Conservation (phyloP, 352 stramenopile species). For the Pythium utonaiense region DNA sequence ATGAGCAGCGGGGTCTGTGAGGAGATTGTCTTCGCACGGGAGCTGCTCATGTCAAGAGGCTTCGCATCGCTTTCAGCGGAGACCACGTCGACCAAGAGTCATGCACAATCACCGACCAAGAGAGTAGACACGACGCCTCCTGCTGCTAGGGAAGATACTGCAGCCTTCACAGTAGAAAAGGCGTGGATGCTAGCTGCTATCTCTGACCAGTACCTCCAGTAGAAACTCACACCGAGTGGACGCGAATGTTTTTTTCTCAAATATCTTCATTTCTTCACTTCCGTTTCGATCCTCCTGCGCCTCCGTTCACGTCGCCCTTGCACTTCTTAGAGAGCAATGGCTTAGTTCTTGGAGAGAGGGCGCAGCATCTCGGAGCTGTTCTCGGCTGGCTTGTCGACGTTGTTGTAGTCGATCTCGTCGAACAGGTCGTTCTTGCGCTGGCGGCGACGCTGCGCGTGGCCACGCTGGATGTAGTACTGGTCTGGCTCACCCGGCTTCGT, state of each 20-base stretch:
- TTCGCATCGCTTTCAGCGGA: neutral
- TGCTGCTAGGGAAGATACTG: neutral
- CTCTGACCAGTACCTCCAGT: slow-evolving; percentile 31
- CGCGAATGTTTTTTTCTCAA: too few species aligned
- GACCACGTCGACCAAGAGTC: neutral
- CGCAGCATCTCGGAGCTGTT: slow-evolving; percentile 51
- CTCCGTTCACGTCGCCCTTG: too few species aligned
- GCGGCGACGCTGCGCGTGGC: slow-evolving; percentile 64
- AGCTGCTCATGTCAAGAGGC: slow-evolving; percentile 14
- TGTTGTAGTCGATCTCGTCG: slow-evolving; percentile 84
- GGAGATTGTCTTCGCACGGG: slow-evolving; percentile 26
- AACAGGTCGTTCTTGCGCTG: slow-evolving; percentile 62
- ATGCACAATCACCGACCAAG: neutral
- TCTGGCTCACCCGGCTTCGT: slow-evolving; percentile 60
- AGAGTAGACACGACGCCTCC: neutral
- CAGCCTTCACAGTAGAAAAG: slow-evolving; percentile 26
- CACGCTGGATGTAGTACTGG: slow-evolving; percentile 80
- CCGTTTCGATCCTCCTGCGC: neutral
- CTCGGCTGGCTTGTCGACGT: slow-evolving; percentile 41
- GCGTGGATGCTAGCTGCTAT: slow-evolving; percentile 42
- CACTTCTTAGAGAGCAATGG: neutral
- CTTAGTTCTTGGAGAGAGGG: slow-evolving; percentile 62
- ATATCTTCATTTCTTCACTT: slow-evolving; percentile 8
- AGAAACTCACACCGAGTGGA: too few species aligned
- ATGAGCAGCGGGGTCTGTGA: slow-evolving; percentile 29